Conservation (phyloP, 306 rosid genomes). For the Begonia peltatifolia region DNA sequence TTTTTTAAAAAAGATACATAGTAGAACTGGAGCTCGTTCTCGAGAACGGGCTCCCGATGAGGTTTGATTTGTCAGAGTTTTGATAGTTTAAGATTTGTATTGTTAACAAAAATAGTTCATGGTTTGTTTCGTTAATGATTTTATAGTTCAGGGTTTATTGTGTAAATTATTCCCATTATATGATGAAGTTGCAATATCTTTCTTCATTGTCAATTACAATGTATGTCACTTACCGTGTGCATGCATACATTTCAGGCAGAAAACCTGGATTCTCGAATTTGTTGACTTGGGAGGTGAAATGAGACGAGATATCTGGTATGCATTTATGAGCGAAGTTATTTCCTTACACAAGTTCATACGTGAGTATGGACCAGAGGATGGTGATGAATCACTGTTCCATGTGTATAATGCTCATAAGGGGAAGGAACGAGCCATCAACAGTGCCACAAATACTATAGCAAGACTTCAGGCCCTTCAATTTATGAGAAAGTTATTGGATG, state of each 20-base stretch:
- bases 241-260: constrained; percentile 22
- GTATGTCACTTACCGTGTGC: no score
- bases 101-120: no score
- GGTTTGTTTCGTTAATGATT: no score
- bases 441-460: constrained; percentile 58
- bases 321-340: constrained; percentile 67
- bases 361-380: constrained; percentile 66
- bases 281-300: constrained; percentile 96
- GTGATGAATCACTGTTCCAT: constrained; percentile 41
- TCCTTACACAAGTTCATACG: constrained; percentile 56
- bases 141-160: no score
- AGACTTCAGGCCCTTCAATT: constrained; percentile 83
- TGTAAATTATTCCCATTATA: no score
- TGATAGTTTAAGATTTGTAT: no score
- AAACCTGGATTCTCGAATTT: constrained; percentile 75
- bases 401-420: constrained; percentile 78
- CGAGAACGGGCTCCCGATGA: no score
- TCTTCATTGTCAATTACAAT: no score
- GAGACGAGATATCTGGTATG: constrained; percentile 95
- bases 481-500: constrained; percentile 66
- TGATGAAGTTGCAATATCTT: no score
- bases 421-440: constrained; percentile 46
- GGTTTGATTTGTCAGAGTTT: no score
- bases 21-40: no score
- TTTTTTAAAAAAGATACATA: no score